These are phyloP conservation scores for Paramecium octaurelia DNA, from an alignment of 73 alveolate genomes.

Conservation along the genomic window DNA sequence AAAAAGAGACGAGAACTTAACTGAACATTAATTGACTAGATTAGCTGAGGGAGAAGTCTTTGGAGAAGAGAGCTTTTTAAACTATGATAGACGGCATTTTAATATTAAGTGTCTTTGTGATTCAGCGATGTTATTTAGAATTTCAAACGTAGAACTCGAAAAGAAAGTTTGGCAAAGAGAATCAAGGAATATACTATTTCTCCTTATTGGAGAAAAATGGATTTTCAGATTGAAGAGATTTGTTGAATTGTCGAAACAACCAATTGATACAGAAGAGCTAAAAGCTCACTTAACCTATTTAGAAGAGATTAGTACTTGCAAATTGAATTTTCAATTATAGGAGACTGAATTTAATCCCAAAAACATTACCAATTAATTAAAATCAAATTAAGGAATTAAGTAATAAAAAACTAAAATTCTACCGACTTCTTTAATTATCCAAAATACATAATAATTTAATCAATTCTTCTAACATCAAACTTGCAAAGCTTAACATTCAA, in stretches of 20 bases:
- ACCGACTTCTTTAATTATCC: not conserved
- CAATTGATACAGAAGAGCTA: not conserved
- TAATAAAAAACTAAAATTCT: not conserved
- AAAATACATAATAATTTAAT: not conserved
- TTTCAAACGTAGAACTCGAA: not conserved
- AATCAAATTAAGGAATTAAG: not conserved
- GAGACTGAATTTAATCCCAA: not conserved
- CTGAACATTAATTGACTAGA: not conserved
- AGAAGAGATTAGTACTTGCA: not conserved
- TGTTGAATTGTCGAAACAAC: not conserved
- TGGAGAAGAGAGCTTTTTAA: not conserved
- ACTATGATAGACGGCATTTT: not conserved
- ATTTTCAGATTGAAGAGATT: not conserved
- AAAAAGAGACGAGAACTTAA: not conserved
- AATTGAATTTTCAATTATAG: not conserved
- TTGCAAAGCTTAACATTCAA: not conserved
- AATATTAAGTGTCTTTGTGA: not conserved
- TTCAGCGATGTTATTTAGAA: not conserved
- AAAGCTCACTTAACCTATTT: not conserved
- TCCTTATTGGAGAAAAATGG: not conserved
- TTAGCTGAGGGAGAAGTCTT: not conserved
- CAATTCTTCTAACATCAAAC: not conserved
- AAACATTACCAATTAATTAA: not conserved
- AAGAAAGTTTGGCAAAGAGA: constrained; percentile 12
- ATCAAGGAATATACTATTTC: not conserved